phyloP scores from a whole-genome alignment of 805 yeast species.

The Saturnispora quitensis region DNA sequence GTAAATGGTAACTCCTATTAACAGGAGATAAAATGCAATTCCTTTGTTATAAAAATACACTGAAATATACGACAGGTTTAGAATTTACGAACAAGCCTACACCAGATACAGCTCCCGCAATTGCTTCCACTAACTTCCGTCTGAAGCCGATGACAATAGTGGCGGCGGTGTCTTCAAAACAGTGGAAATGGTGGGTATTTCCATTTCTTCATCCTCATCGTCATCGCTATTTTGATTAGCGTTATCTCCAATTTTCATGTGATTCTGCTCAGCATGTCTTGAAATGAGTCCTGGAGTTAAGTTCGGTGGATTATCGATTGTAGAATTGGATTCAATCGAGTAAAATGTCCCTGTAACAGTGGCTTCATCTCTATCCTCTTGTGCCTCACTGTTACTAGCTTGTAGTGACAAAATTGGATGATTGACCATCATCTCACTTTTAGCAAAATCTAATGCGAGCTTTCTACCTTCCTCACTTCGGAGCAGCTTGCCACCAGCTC shows the following conservation, averaged over 20 bases:
- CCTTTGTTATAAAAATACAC: background rate
- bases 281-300: conserved; percentile 1
- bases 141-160: background rate
- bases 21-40: background rate
- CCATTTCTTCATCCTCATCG: background rate
- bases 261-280: background rate
- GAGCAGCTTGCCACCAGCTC: conserved; percentile 30
- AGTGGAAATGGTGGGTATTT: background rate
- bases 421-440: conserved; percentile 18
- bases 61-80: background rate
- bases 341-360: conserved; percentile 5
- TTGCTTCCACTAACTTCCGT: background rate
- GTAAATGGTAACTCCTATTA: background rate
- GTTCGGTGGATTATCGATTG: conserved; percentile 11
- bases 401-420: conserved; percentile 20
- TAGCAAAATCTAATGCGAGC: conserved; percentile 21
- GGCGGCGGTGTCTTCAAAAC: background rate
- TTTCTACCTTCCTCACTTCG: conserved; percentile 22
- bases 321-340: conserved; percentile 7
- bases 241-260: background rate
- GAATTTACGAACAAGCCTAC: background rate
- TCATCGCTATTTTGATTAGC: background rate
- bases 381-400: background rate
- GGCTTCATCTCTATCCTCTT: background rate
- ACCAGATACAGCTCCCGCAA: background rate